Evolutionary conservation across 345 rosid genomes (phyloP), one percentile per base, ranked within the genome.

Genomic region (Ceriops decandra): DNA sequence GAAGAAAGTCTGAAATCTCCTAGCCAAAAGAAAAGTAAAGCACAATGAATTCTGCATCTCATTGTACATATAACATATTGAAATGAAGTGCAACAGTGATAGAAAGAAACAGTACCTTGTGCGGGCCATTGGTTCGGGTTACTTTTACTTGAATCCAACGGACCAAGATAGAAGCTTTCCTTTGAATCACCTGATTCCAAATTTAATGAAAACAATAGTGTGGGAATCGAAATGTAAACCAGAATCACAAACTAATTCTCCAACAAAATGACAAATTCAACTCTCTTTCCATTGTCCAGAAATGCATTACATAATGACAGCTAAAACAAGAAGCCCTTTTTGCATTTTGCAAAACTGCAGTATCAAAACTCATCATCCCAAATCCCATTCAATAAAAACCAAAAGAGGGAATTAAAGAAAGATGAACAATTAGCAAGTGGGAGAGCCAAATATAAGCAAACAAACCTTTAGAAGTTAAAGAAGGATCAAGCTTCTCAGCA

Each of bases 141-240:
- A 74, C 51, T 70, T 52, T 70, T 76, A 65, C 68, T 56, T 10
- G 28, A 33, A 30, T 7, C 76, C 32, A 82, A 60, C 56, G 95
- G 91, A 63, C 98, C 98, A 72, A 90, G 21, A 63, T 84, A 77
- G 72, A 86, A 93, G 42, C 83, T 69, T 80, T 93, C 97, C 69
- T 89, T 90, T 21, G 85, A 68, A 75, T 90, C 98, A 79, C 93
- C 97, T 88, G 71, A 66, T 63, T 57, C 32, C 19, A 32, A 38
- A 49, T 42, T 31, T 19, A 28, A 68, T 2, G n/a, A 58, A 36
- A 52, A 63, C 17, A 15, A 64, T 54, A 33, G 62, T 54, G 26
- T 61, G 33, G 36, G 52, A 68, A 13, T 42, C 17, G 1, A 5
- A 42, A 0, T 13, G 11, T 11, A 11, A 42, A 42, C 17, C 49